These are phyloP conservation scores for Nicotiana paniculata DNA, from an alignment of 257 asterid genomes.

Conservation along the genomic window DNA sequence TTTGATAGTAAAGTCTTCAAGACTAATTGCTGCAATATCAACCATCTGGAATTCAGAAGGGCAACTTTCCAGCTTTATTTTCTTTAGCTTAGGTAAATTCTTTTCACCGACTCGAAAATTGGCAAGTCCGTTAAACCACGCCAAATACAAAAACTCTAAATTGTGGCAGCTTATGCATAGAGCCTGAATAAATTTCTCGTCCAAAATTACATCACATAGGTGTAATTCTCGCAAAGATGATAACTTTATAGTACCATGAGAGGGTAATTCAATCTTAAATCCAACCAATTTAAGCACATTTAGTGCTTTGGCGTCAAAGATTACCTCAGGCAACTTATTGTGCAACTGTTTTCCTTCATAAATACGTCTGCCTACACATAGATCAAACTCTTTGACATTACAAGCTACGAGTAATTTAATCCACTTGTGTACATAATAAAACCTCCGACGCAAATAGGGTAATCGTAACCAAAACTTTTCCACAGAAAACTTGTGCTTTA, in stretches of 20 bases:
- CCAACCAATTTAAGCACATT: background rate
- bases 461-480: background rate
- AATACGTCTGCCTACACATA: background rate
- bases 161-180: background rate
- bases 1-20: constrained; percentile 1
- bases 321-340: background rate
- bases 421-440: background rate
- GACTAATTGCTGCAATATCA: background rate
- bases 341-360: too few relatives aligned
- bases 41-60: background rate
- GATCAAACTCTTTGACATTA: background rate
- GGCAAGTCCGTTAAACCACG: background rate
- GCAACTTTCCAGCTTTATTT: background rate
- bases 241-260: background rate
- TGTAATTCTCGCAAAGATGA: background rate
- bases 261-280: background rate
- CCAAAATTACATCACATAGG: background rate
- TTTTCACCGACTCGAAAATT: background rate
- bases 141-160: background rate
- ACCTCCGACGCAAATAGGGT: background rate
- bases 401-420: background rate
- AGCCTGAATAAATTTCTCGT: background rate
- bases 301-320: background rate
- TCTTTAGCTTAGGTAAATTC: background rate
- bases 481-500: background rate